Evolutionary conservation across 129 eudicot species (phyloP), one percentile per base, ranked within the genome.

Genomic region (Centella asiatica): DNA sequence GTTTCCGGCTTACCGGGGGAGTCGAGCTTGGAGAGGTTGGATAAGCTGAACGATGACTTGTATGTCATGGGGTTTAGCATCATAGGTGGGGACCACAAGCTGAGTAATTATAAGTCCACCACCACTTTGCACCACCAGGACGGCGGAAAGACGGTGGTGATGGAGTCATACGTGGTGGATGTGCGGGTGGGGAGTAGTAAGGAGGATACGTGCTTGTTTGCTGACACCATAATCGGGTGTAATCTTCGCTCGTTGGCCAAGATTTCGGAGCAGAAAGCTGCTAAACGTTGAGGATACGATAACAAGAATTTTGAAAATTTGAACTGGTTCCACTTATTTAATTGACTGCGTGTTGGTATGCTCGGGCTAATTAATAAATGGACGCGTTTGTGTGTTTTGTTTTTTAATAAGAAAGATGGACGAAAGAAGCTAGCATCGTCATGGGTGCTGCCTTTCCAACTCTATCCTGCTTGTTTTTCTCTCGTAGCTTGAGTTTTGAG

Each of bases 161-260:
- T 57, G 12, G 83, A 81, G 32, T 69, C 76, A 17, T 81, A 77
- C 32, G 68, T 64, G 64, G 87, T 77, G 63, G 80, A 81, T 70
- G 71, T 81, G 10, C 87, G 80, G 14, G 57, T 13, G 60, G 83
- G 59, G 45, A 77, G 69, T 53, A 52, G 68, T 19, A 34, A 36
- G 22, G 79, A 74, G 27, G 87, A 81, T 19, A 73, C 83, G 10
- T 27, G 83, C 8, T 14, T 62, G 56, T 77, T 81, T 70, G 75
- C 56, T 33, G 75, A 77, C 74, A 69, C 83, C 0, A 57, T 81
- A 7, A 36, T 81, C 15, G 59, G 69, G 47, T 62, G 46, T 66
- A 81, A 81, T 39, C 79, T 76, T 1, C 63, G 55, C 62, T 62
- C 69, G 45, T 52, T 80, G 68, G 86, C 86, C 19, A 55, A 50